These are phyloP conservation scores for Aechmea fasciata DNA, from an alignment of 176 grass and related monocot species.

Conservation along the genomic window DNA sequence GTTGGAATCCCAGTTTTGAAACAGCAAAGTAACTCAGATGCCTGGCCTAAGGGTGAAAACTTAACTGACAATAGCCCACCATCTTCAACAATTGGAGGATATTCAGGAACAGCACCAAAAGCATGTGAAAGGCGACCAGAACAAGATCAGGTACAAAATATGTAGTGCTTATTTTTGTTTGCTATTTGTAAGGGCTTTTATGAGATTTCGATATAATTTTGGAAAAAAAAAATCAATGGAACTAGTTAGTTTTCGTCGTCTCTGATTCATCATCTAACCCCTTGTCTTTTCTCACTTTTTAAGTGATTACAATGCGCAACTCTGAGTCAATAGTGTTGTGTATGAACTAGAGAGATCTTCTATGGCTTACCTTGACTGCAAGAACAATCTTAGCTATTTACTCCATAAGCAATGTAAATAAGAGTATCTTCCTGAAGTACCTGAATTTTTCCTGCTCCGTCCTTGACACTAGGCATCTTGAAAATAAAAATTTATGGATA, in stretches of 20 bases:
- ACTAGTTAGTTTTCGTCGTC: not conserved
- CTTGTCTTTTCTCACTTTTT: not conserved
- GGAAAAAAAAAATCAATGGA: not conserved
- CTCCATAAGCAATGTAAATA: not conserved
- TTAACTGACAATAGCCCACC: not conserved
- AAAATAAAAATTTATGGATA: not conserved
- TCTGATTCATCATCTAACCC: not conserved
- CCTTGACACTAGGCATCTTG: not conserved
- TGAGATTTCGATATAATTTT: not conserved
- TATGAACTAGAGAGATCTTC: slow-evolving; percentile 1
- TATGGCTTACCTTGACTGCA: not conserved
- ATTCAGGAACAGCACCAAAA: slow-evolving; percentile 4
- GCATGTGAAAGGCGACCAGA: slow-evolving; percentile 8
- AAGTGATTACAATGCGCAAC: not conserved
- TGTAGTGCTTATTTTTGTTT: not conserved
- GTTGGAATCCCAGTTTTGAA: slow-evolving; percentile 13
- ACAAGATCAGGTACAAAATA: slow-evolving; percentile 21
- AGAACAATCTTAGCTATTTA: not conserved
- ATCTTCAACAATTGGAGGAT: slow-evolving; percentile 1
- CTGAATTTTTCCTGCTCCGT: not conserved
- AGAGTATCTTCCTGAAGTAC: not conserved
- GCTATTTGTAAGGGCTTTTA: not conserved
- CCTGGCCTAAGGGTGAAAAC: not conserved
- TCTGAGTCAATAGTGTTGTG: not conserved
- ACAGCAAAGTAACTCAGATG: slow-evolving; percentile 2